A percentile compares a stretch with the other conserved stretches of the same genome.
These are phyloP conservation scores for Stylosanthes scabra DNA, from an alignment of 331 rosid species.

Conservation along the genomic window DNA sequence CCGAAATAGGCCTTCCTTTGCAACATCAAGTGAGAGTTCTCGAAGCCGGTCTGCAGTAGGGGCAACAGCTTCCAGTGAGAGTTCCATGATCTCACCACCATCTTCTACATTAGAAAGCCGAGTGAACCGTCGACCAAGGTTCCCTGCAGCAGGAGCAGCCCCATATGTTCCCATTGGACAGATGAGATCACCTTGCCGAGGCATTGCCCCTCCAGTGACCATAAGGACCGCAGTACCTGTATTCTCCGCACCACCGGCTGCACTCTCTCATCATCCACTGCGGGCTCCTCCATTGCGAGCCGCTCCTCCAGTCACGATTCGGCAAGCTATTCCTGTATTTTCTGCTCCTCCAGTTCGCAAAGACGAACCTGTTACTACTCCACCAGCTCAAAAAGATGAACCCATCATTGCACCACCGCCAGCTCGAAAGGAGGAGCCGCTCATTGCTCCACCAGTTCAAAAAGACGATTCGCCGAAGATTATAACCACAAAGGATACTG, in stretches of 20 bases:
- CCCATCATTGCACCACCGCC: slow-evolving; percentile 26
- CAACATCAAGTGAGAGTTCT: slow-evolving; percentile 46
- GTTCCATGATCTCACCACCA: slow-evolving; percentile 40
- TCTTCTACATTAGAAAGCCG: slow-evolving; percentile 56
- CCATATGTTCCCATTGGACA: slow-evolving; percentile 91
- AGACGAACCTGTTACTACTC: slow-evolving; percentile 39
- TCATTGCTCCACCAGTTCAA: not conserved
- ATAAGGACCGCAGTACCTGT: slow-evolving; percentile 86
- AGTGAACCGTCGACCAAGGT: slow-evolving; percentile 59
- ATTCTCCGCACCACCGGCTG: slow-evolving; percentile 79
- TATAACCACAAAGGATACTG: slow-evolving; percentile 25
- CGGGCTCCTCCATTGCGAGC: slow-evolving; percentile 57
- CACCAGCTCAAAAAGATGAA: slow-evolving; percentile 38
- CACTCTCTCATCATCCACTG: slow-evolving; percentile 54
- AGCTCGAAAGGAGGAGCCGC: slow-evolving; percentile 48
- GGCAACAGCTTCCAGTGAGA: slow-evolving; percentile 45
- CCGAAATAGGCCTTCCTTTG: slow-evolving; percentile 54
- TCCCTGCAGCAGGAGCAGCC: slow-evolving; percentile 79
- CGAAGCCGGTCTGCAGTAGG: slow-evolving; percentile 55
- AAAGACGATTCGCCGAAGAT: slow-evolving; percentile 41
- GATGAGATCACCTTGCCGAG: slow-evolving; percentile 80
- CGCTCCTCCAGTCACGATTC: slow-evolving; percentile 75
- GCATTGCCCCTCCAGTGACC: slow-evolving; percentile 93
- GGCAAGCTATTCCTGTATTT: slow-evolving; percentile 70
- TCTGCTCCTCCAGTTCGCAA: slow-evolving; percentile 47